phyloP scores from a whole-genome alignment of 768 basidiomycete genomes.

The Favolaschia claudopus region DNA sequence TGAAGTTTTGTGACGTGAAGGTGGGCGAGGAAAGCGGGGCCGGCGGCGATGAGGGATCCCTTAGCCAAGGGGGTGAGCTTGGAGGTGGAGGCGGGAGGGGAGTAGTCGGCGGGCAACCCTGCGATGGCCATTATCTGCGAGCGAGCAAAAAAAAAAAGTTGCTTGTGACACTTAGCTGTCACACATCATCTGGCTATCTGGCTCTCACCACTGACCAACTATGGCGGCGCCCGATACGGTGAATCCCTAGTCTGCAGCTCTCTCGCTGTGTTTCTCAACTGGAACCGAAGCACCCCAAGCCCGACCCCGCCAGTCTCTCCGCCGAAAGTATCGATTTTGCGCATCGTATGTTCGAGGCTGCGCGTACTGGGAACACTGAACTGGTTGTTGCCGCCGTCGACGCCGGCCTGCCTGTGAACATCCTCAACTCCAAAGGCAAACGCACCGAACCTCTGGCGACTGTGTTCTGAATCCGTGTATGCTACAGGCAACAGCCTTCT shows the following conservation, averaged over 20 bases:
- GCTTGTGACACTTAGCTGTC: too few species aligned
- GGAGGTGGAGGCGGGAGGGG: conserved; percentile 19
- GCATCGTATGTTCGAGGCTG: conserved; percentile 78
- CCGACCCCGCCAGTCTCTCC: conserved; percentile 36
- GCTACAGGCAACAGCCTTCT: conserved; percentile 74
- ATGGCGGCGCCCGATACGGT: too few species aligned
- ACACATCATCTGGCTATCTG: too few species aligned
- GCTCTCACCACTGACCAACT: too few species aligned
- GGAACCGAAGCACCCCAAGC: not conserved
- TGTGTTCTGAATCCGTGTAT: not conserved
- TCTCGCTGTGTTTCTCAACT: not conserved
- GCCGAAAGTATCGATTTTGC: conserved; percentile 62
- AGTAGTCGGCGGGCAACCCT: conserved; percentile 10
- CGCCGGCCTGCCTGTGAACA: conserved; percentile 73
- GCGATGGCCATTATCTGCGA: conserved; percentile 10
- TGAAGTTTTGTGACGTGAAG: conserved; percentile 79
- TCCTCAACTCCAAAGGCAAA: conserved; percentile 76
- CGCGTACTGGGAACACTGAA: conserved; percentile 62
- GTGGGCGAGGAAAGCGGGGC: conserved; percentile 86
- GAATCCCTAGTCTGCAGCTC: too few species aligned
- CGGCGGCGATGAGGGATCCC: conserved; percentile 74
- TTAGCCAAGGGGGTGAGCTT: conserved; percentile 24
- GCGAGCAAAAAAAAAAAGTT: not conserved
- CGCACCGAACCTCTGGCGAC: not conserved
- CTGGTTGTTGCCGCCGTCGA: conserved; percentile 68